These are phyloP conservation scores for Colletotrichum tabaci DNA, from an alignment of 2,329 filamentous ascomycete genomes.

Conservation along the genomic window DNA sequence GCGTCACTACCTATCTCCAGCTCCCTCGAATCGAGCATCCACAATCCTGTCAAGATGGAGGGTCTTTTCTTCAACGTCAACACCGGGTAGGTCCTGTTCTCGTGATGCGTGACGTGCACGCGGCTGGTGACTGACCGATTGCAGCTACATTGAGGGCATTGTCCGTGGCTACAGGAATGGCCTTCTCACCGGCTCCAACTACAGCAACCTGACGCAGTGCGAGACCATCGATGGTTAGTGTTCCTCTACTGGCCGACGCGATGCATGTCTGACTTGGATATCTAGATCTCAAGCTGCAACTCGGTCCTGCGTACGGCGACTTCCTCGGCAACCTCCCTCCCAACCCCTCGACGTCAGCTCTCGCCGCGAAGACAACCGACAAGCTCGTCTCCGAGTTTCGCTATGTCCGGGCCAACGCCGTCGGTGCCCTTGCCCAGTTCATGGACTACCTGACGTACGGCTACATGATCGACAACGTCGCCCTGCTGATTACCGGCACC, in stretches of 20 bases:
- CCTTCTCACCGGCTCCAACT: slow-evolving; percentile 90
- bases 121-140: slow-evolving; percentile 40
- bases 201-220: slow-evolving; percentile 96
- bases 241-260: slow-evolving; percentile 29
- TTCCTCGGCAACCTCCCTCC: slow-evolving; percentile 94
- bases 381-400: slow-evolving; percentile 98
- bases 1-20: slow-evolving; percentile 31
- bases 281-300: slow-evolving; percentile 95
- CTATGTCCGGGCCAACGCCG: slow-evolving; percentile 94
- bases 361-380: slow-evolving; percentile 95
- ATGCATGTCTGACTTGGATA: slow-evolving; percentile 30
- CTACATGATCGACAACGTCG: slow-evolving; percentile 99
- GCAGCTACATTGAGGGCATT: slow-evolving; percentile 95
- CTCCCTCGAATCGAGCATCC: slow-evolving; percentile 25
- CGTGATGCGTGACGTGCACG: not conserved
- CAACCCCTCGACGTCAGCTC: slow-evolving; percentile 95
- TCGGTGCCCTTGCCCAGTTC: slow-evolving; percentile 91
- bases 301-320: slow-evolving; percentile 96
- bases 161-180: slow-evolving; percentile 97
- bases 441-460: slow-evolving; percentile 99
- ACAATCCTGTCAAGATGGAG: slow-evolving; percentile 74
- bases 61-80: slow-evolving; percentile 95
- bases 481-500: slow-evolving; percentile 96
- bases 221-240: slow-evolving; percentile 92
- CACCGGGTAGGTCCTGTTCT: slow-evolving; percentile 76